A percentile compares a stretch with the other conserved stretches of the same genome.
Evolutionary conservation across 768 basidiomycete species (phyloP).

Genomic region (Boletus reticuloceps): DNA sequence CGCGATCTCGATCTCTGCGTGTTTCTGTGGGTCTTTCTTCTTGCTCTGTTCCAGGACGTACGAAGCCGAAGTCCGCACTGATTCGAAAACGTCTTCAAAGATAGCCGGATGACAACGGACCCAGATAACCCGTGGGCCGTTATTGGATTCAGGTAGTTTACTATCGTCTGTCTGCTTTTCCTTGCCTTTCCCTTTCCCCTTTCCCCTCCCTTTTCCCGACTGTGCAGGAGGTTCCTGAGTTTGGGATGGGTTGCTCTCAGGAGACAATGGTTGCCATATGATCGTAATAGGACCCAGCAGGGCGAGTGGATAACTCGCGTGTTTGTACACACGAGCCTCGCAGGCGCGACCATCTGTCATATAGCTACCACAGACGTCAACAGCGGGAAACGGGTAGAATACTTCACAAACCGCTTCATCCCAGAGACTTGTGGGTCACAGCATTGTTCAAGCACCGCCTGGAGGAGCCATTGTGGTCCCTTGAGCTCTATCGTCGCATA

Average conservation of each 20-base stretch:
- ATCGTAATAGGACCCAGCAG: conserved; percentile 70
- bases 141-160: conserved; percentile 1
- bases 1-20: conserved; percentile 54
- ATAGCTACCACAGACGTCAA: conserved; percentile 43
- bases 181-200: conserved; percentile 29
- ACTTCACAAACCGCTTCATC: conserved; percentile 49
- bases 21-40: conserved; percentile 17
- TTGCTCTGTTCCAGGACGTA: conserved; percentile 40
- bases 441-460: conserved; percentile 47
- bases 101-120: conserved; percentile 76
- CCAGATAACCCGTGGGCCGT: conserved; percentile 58
- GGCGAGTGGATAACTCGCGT: conserved; percentile 60
- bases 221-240: neutral
- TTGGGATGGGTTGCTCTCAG: neutral
- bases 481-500: conserved; percentile 70
- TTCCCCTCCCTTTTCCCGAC: conserved; percentile 1
- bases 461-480: conserved; percentile 58
- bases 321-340: conserved; percentile 66
- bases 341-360: conserved; percentile 62
- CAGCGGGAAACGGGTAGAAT: neutral
- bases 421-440: conserved; percentile 70
- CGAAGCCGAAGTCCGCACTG: conserved; percentile 53
- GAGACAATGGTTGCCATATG: conserved; percentile 60
- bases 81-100: conserved; percentile 52
- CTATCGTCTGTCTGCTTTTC: conserved; percentile 29